These are phyloP conservation scores for Erodium texanum DNA, from an alignment of 441 rosid genomes.

Conservation along the genomic window DNA sequence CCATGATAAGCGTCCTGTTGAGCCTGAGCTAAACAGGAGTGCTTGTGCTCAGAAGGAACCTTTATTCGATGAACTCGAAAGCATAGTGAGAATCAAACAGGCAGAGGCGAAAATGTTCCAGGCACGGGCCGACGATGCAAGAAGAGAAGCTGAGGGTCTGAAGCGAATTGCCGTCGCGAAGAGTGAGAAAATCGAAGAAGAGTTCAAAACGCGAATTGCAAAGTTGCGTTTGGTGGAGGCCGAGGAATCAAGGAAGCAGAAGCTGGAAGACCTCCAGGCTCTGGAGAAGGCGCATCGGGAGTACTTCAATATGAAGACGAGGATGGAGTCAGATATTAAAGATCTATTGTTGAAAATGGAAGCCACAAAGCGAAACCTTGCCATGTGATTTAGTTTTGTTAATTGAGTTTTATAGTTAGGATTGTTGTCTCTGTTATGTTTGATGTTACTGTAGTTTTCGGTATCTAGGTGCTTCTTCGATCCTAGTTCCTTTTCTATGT, in stretches of 20 bases:
- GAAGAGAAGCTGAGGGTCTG: constrained; percentile 82
- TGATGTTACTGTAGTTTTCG: constrained; percentile 10
- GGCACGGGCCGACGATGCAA: constrained; percentile 75
- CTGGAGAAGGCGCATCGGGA: constrained; percentile 57
- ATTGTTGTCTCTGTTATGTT: constrained; percentile 12
- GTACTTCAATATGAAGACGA: constrained; percentile 49
- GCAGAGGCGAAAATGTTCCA: constrained; percentile 95
- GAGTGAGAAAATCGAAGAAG: constrained; percentile 71
- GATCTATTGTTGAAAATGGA: constrained; percentile 78
- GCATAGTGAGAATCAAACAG: constrained; percentile 75
- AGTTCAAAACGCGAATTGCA: constrained; percentile 42
- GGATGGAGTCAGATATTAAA: constrained; percentile 85
- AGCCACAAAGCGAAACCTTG: constrained; percentile 58
- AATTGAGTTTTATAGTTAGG: constrained; percentile 6
- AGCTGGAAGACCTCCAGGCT: constrained; percentile 53
- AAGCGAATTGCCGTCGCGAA: constrained; percentile 70
- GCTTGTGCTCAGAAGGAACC: constrained; percentile 40
- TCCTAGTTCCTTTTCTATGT: background rate
- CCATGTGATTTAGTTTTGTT: too few species aligned
- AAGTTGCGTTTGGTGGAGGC: constrained; percentile 57
- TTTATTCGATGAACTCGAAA: constrained; percentile 74
- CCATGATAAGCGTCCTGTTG: constrained; percentile 38
- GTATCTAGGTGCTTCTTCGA: too few species aligned
- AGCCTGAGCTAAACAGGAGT: constrained; percentile 37
- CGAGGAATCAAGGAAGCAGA: constrained; percentile 55